These are phyloP conservation scores for Zizania latifolia DNA, from an alignment of 176 grass and related monocot species.

Conservation along the genomic window DNA sequence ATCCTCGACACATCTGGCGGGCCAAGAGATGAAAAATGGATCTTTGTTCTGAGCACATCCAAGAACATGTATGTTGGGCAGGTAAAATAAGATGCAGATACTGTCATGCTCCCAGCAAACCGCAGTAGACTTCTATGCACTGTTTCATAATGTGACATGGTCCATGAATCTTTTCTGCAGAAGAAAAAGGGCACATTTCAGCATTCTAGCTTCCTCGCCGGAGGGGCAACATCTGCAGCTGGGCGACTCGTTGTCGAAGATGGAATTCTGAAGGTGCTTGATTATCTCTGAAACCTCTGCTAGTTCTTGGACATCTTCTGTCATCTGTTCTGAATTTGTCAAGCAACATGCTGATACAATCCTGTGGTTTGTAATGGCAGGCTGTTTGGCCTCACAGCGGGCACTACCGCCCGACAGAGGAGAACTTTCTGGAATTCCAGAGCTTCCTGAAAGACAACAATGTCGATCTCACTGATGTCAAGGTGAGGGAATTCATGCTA, in stretches of 20 bases:
- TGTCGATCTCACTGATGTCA: slow-evolving; percentile 78
- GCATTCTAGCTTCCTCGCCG: slow-evolving; percentile 91
- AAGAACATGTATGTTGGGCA: slow-evolving; percentile 73
- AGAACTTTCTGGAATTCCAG: slow-evolving; percentile 87
- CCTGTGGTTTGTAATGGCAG: slow-evolving; percentile 27
- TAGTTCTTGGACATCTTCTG: neutral
- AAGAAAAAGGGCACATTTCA: slow-evolving; percentile 95
- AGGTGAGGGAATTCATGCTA: slow-evolving; percentile 33
- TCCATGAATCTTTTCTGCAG: slow-evolving; percentile 34
- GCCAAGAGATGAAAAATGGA: slow-evolving; percentile 62
- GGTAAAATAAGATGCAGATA: slow-evolving; percentile 49
- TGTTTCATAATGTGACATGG: neutral
- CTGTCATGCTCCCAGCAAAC: neutral
- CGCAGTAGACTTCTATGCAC: neutral
- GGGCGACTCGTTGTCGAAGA: slow-evolving; percentile 72
- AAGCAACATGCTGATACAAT: neutral
- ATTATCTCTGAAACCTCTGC: neutral
- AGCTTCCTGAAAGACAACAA: slow-evolving; percentile 64
- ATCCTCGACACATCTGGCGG: slow-evolving; percentile 46
- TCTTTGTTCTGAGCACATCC: slow-evolving; percentile 89
- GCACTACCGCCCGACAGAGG: too few species aligned
- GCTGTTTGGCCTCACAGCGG: slow-evolving; percentile 93
- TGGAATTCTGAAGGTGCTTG: slow-evolving; percentile 68
- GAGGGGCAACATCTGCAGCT: slow-evolving; percentile 82
- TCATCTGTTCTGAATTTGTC: neutral